Conservation (phyloP, 768 basidiomycete genomes). For the Naganishia randhawae region DNA sequence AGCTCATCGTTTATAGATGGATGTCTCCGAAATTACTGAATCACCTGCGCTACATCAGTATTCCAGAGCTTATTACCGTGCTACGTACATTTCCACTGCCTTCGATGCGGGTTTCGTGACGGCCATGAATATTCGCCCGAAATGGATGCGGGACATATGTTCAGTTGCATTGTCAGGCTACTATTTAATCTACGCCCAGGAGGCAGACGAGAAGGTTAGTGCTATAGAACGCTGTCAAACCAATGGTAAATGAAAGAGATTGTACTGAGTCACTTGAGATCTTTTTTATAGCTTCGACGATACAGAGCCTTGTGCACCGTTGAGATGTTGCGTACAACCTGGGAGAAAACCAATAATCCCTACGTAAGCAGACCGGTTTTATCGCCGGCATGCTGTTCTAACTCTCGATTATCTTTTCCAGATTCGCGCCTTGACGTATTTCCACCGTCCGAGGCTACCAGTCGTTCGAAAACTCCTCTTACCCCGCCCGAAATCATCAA, state of each 20-base stretch:
- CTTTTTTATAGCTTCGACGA: slow-evolving; percentile 65
- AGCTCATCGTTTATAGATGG: slow-evolving; percentile 41
- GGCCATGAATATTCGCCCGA: slow-evolving; percentile 84
- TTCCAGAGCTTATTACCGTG: slow-evolving; percentile 87
- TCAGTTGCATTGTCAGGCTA: slow-evolving; percentile 81
- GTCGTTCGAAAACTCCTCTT: slow-evolving; percentile 74
- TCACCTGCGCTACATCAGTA: slow-evolving; percentile 57
- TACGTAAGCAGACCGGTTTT: slow-evolving; percentile 58
- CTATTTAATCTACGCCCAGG: slow-evolving; percentile 82
- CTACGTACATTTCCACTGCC: slow-evolving; percentile 89
- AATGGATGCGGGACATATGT: slow-evolving; percentile 82
- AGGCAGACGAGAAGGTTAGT: slow-evolving; percentile 92
- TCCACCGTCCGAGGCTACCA: slow-evolving; percentile 61
- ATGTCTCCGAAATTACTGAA: not conserved
- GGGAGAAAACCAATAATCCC: slow-evolving; percentile 96
- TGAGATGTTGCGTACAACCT: slow-evolving; percentile 90
- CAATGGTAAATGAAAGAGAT: not conserved
- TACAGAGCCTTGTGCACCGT: slow-evolving; percentile 91
- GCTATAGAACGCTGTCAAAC: not conserved
- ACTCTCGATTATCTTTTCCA: slow-evolving; percentile 41
- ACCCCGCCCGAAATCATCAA: slow-evolving; percentile 70
- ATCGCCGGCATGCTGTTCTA: not conserved
- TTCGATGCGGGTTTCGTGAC: slow-evolving; percentile 97
- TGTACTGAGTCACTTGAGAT: not conserved
- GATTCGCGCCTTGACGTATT: slow-evolving; percentile 63